These are phyloP conservation scores for Sporisorium sorghi DNA, from an alignment of 1,284 basidiomycete species.

Conservation along the genomic window DNA sequence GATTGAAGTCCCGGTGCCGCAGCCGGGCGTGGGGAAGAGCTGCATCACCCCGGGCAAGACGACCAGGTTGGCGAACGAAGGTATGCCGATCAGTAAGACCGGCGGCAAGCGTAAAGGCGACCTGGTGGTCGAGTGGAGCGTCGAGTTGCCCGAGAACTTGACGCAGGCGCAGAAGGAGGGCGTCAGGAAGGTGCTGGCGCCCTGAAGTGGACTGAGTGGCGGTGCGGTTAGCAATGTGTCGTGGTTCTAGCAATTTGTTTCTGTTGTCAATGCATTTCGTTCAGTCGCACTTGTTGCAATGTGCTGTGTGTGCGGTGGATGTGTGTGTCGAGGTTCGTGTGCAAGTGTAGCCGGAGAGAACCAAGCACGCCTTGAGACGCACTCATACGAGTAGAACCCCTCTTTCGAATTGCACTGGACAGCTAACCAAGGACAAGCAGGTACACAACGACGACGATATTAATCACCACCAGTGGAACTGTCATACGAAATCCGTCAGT, in stretches of 20 bases:
- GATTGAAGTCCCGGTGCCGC: slow-evolving; percentile 62
- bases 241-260: not conserved
- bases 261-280: not conserved
- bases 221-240: not conserved
- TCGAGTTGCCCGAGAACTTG: slow-evolving; percentile 62
- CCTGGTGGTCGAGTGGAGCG: slow-evolving; percentile 65
- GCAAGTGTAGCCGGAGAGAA: too few species aligned
- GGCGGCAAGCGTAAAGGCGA: slow-evolving; percentile 64
- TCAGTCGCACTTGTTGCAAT: too few species aligned
- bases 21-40: slow-evolving; percentile 46
- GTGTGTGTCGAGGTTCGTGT: too few species aligned
- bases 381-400: too few species aligned
- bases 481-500: too few species aligned
- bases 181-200: slow-evolving; percentile 53
- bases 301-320: too few species aligned
- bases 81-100: slow-evolving; percentile 67
- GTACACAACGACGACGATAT: slow-evolving; percentile 61
- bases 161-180: slow-evolving; percentile 52
- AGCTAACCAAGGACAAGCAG: slow-evolving; percentile 54
- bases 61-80: slow-evolving; percentile 65
- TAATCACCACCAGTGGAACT: slow-evolving; percentile 61
- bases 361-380: too few species aligned
- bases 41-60: slow-evolving; percentile 59
- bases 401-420: too few species aligned
- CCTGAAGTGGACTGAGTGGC: slow-evolving; percentile 3